phyloP scores from a whole-genome alignment of 176 grass and related monocot species.

The Bolboschoenus planiculmis region DNA sequence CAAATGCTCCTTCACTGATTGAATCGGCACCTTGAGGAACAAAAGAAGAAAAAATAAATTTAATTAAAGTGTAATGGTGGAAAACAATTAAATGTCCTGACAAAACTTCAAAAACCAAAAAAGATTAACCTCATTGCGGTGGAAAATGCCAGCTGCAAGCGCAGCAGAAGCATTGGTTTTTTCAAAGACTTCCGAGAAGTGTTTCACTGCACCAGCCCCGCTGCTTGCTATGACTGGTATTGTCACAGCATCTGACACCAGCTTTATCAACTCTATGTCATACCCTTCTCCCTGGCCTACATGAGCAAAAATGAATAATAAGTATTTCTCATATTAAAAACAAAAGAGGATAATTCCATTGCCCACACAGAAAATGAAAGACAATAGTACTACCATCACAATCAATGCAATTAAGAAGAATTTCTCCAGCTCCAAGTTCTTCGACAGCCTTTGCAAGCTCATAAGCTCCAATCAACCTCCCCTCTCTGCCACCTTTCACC shows the following conservation, averaged over 20 bases:
- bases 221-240: constrained; percentile 95
- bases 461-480: constrained; percentile 77
- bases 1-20: constrained; percentile 77
- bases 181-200: constrained; percentile 82
- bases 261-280: constrained; percentile 89
- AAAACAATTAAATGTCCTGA: background rate
- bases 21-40: constrained; percentile 58
- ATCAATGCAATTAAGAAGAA: constrained; percentile 94
- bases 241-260: constrained; percentile 84
- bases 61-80: background rate
- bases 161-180: constrained; percentile 93
- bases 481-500: constrained; percentile 87
- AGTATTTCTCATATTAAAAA: constrained; percentile 14
- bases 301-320: constrained; percentile 23
- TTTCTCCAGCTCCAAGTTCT: constrained; percentile 89
- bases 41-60: background rate
- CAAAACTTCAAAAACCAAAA: constrained; percentile 3
- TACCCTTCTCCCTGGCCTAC: constrained; percentile 86
- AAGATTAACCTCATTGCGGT: constrained; percentile 70
- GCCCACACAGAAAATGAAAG: background rate
- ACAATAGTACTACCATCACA: constrained; percentile 71
- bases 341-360: background rate
- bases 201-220: constrained; percentile 61
- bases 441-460: constrained; percentile 95
- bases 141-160: constrained; percentile 94